Conservation (phyloP, 768 basidiomycete genomes). For the Tricholomella constricta region DNA sequence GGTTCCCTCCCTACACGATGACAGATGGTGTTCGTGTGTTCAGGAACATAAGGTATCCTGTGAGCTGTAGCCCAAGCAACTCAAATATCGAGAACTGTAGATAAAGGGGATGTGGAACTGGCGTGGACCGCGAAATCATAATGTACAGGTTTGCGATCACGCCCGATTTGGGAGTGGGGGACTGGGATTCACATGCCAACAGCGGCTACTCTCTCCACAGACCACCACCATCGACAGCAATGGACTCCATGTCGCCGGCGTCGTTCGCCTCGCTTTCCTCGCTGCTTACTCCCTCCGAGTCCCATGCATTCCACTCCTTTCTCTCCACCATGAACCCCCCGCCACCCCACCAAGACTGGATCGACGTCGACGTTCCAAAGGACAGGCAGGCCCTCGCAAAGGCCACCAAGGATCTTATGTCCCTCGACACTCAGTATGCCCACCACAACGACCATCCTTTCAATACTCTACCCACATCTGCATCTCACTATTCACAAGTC, state of each 20-base stretch:
- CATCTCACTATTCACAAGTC: conserved; percentile 10
- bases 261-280: conserved; percentile 31
- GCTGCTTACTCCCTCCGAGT: conserved; percentile 66
- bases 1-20: no score
- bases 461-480: conserved; percentile 8
- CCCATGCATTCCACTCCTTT: conserved; percentile 69
- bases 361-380: conserved; percentile 45
- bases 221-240: conserved; percentile 12
- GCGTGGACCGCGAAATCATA: no score
- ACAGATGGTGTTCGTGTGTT: no score
- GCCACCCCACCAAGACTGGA: conserved; percentile 43
- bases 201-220: conserved; percentile 3
- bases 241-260: conserved; percentile 20
- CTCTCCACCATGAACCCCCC: conserved; percentile 54
- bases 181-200: conserved; percentile 20
- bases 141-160: no score
- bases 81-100: no score
- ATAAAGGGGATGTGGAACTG: no score
- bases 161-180: no score
- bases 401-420: conserved; percentile 84
- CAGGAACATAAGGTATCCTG: no score
- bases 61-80: no score
- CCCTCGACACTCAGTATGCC: conserved; percentile 48
- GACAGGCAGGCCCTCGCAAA: conserved; percentile 70
- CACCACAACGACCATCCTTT: conserved; percentile 8